Evolutionary conservation across 805 yeast genomes (phyloP).

Genomic region (Maudiozyma saulgeensis): DNA sequence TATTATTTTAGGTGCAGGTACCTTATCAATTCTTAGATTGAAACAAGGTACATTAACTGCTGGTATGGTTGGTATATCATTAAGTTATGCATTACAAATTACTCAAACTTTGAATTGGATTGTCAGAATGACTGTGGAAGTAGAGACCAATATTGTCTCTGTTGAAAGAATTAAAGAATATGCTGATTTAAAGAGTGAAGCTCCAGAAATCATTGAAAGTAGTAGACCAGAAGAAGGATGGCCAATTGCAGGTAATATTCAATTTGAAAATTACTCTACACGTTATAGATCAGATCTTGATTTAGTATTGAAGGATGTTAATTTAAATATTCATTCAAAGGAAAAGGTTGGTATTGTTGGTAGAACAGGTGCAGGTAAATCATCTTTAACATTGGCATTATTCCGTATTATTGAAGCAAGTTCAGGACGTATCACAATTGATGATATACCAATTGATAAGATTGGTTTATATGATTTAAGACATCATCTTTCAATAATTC

Average conservation of each 20-base stretch:
- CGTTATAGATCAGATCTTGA: constrained; percentile 77
- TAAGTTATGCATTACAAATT: constrained; percentile 84
- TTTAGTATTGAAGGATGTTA: constrained; percentile 62
- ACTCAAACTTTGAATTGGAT: constrained; percentile 95
- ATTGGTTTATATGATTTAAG: constrained; percentile 76
- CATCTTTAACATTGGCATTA: constrained; percentile 73
- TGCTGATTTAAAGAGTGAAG: constrained; percentile 72
- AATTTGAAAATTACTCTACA: constrained; percentile 67
- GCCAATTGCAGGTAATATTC: constrained; percentile 65
- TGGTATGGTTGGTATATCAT: constrained; percentile 88
- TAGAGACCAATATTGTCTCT: constrained; percentile 92
- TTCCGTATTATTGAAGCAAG: constrained; percentile 78
- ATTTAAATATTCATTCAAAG: constrained; percentile 51
- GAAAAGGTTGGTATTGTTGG: constrained; percentile 96
- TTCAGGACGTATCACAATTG: constrained; percentile 61
- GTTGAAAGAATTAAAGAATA: constrained; percentile 93
- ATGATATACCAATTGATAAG: constrained; percentile 51
- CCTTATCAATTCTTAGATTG: constrained; percentile 64
- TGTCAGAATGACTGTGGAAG: constrained; percentile 97
- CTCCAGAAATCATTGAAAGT: constrained; percentile 57
- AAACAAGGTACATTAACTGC: constrained; percentile 64
- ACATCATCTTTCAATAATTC: constrained; percentile 71
- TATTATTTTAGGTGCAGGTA: constrained; percentile 79
- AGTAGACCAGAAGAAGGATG: constrained; percentile 61
- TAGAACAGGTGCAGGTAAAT: constrained; percentile 94